These are phyloP conservation scores for Emydomyces testavorans DNA, from an alignment of 2,329 filamentous ascomycete genomes.

Conservation along the genomic window DNA sequence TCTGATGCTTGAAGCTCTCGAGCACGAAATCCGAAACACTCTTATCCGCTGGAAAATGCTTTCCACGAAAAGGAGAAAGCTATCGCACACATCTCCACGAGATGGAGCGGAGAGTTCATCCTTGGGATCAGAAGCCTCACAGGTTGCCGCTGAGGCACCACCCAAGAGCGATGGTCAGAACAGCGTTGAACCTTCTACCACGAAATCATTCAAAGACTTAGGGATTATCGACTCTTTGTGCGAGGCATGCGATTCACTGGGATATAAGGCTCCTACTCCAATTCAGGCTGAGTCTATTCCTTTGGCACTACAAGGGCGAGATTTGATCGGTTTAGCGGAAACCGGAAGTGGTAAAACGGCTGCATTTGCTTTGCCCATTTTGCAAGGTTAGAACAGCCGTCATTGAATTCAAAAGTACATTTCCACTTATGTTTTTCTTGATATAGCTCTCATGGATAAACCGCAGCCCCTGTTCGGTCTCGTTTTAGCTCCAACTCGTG, in stretches of 20 bases:
- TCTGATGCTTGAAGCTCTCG: too few species aligned
- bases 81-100: constrained; percentile 22
- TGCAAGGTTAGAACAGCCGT: constrained; percentile 46
- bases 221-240: constrained; percentile 75
- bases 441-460: constrained; percentile 63
- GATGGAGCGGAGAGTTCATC: constrained; percentile 17
- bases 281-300: constrained; percentile 84
- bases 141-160: constrained; percentile 11
- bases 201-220: constrained; percentile 39
- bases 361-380: constrained; percentile 83
- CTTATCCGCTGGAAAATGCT: constrained; percentile 24
- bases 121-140: constrained; percentile 11
- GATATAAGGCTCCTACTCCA: constrained; percentile 75
- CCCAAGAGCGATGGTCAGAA: constrained; percentile 9
- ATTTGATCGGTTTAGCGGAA: constrained; percentile 87
- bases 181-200: constrained; percentile 1
- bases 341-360: constrained; percentile 95
- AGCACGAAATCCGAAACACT: background rate
- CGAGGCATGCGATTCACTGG: constrained; percentile 71
- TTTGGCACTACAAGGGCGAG: constrained; percentile 62
- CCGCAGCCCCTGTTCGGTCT: constrained; percentile 79
- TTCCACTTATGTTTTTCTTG: background rate
- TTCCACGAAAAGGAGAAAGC: constrained; percentile 32
- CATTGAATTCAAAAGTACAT: background rate
- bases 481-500: constrained; percentile 81